Evolutionary conservation across 495 filamentous ascomycete genomes (phyloP).

Genomic region (Niebla homalea): DNA sequence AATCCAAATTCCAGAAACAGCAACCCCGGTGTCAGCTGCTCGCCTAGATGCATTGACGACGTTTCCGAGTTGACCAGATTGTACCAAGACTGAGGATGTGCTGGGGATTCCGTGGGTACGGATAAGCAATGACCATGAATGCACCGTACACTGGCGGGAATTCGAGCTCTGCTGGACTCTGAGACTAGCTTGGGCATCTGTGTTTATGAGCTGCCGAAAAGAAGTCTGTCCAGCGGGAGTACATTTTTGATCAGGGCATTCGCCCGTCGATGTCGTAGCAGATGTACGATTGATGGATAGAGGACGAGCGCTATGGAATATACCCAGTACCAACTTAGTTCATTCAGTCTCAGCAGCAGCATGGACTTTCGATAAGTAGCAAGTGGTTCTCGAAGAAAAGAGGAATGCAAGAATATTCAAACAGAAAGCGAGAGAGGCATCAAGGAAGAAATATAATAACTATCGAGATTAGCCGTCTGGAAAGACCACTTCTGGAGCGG

Average conservation of each 20-base stretch:
- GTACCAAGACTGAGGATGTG: conserved; percentile 22
- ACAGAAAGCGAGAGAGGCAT: no score
- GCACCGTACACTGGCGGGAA: conserved; percentile 18
- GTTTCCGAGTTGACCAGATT: conserved; percentile 21
- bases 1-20: conserved; percentile 21
- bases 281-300: neutral
- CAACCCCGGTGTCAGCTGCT: conserved; percentile 23
- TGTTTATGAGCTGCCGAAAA: conserved; percentile 10
- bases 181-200: conserved; percentile 20
- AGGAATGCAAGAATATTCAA: no score
- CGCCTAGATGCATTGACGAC: conserved; percentile 21
- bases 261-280: neutral
- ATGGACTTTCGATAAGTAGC: no score
- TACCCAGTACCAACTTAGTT: neutral
- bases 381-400: no score
- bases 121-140: conserved; percentile 16
- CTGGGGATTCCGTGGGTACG: conserved; percentile 27
- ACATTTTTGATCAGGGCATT: neutral
- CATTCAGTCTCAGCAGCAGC: no score
- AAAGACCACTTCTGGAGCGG: no score
- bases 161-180: conserved; percentile 17
- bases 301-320: neutral
- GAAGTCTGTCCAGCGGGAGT: neutral
- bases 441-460: no score
- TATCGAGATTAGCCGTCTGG: no score